Base-by-base conservation (phyloP, 306 rosid species). In the Pueraria montana region DNA sequence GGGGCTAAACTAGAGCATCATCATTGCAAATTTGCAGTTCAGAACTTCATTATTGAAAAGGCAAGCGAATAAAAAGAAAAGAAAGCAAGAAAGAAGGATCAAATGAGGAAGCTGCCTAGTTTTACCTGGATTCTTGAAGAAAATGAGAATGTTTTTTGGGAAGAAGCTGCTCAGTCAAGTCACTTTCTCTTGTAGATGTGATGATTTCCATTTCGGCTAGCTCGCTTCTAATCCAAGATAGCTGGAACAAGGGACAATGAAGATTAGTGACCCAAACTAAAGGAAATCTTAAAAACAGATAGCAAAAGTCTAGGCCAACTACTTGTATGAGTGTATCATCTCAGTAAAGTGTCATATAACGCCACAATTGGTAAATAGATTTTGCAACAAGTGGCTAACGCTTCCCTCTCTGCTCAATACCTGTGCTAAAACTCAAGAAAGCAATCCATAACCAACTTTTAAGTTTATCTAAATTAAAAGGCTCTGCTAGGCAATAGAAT, bases 111-210 rank as follows among this genome's bases (percentile, higher is more conserved):
- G 74, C 38, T 55, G 67, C 78, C 32, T 49, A 78, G 80, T 80
- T 78, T 83, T 87, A 95, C 98, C 97, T 88, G 72, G 89, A 86
- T 82, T 93, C 91, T 59, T 89, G 94, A 84, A 87, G 89, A 81
- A 91, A 95, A 76, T 87, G 79, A 59, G 89, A 89, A 88, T 90
- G 94, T 74, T 81, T 89, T 61, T 86, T 85, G 79, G 93, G 94
- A 89, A 95, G 98, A 87, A 95, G 95, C 36, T 86, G 94, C 90
- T 88, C 97, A 2, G 87, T 86, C 87, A 95, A 78, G 89, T 84
- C 90, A 81, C 77, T 89, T 86, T 93, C 97, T 85, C 91, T 87
- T 75, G 81, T 82, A 74, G 96, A 88, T 89, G 90, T 78, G 72
- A 90, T 85, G 81, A 84, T 87, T 86, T 92, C 96, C 93, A 91